Base-by-base conservation (phyloP, 495 filamentous ascomycete species). In the Penicillium angulare region DNA sequence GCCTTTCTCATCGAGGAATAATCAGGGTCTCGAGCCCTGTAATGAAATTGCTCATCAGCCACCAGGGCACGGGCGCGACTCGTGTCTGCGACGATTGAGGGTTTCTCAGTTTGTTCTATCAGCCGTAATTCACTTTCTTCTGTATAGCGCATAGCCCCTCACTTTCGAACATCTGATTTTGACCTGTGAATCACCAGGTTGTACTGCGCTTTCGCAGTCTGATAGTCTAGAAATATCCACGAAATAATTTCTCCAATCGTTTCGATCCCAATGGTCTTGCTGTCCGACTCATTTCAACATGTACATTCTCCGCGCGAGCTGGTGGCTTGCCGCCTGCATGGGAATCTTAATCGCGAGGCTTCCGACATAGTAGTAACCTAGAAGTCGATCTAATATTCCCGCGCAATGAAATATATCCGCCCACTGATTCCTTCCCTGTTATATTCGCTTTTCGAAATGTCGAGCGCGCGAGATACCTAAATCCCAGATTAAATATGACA, bases 381-480 rank as follows among this genome's bases (percentile, higher is more conserved):
- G 72, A 74, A 53, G 55, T 71, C 31, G 66, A 72, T 53, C 43
- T 73, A 7, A 33, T 70, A 33, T 74, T 73, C 50, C 69, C 73
- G 13, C 71, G 60, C 52, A 74, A 74, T 40, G 66, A 65, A 10
- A 72, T 70, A 27, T 74, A 72, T 49, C 56, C 65, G 49, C 71
- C 73, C 15, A 47, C 55, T 6, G 13, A 47, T 7, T 27, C 36
- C 12, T 59, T 72, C 18, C 72, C 72, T 31, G 42, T 71, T 50
- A 53, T 74, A 22, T 74, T 75, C 52, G 71, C 65, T 3, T 17
- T 74, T 22, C 63, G 64, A 42, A 73, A 51, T 24, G 18, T 15
- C 24, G 46, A 49, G 46, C 46, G n/a, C 34, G 22, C 46, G 8
- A 27, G 34, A 45, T 45, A 74, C 17, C 59, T 69, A 3, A 52